phyloP scores from a whole-genome alignment of 2,329 filamentous ascomycete genomes.

The Diaporthe sp. region DNA sequence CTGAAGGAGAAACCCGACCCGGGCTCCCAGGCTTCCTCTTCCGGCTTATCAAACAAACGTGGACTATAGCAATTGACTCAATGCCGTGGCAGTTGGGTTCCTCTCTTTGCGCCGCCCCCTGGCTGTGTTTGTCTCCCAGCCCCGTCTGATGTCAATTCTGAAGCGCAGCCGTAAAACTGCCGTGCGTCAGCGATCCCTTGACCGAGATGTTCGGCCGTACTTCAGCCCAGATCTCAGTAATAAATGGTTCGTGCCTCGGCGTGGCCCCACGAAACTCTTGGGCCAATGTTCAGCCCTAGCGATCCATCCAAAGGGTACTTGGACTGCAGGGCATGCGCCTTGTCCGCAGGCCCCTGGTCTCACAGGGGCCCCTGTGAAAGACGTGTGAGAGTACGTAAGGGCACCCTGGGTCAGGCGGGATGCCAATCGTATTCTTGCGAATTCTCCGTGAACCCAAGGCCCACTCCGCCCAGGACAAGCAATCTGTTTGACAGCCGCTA shows the following conservation, averaged over 20 bases:
- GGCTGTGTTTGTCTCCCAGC: no score
- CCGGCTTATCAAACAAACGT: conserved; percentile 28
- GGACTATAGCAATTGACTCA: conserved; percentile 24
- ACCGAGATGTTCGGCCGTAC: conserved; percentile 21
- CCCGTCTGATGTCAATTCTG: conserved; percentile 18
- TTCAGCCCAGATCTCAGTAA: conserved; percentile 18
- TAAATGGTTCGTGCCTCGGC: conserved; percentile 4
- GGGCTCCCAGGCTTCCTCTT: conserved; percentile 15
- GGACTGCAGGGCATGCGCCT: not conserved
- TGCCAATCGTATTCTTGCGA: conserved; percentile 33
- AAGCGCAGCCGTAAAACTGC: conserved; percentile 20
- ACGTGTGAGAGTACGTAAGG: conserved; percentile 23
- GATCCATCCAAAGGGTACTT: conserved; percentile 22
- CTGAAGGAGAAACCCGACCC: conserved; percentile 23
- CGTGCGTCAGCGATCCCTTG: conserved; percentile 13
- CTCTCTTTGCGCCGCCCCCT: not conserved
- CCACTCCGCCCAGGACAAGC: conserved; percentile 7
- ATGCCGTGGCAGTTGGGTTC: conserved; percentile 6
- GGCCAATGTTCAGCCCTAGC: conserved; percentile 19
- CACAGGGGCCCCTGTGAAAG: conserved; percentile 7
- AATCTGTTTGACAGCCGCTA: conserved; percentile 13
- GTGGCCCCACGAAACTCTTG: not conserved
- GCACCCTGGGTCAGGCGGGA: conserved; percentile 19
- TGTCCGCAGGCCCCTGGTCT: not conserved
- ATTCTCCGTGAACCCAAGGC: conserved; percentile 17